Conservation (phyloP, 352 stramenopile genomes). For the Discostella stelligera region DNA sequence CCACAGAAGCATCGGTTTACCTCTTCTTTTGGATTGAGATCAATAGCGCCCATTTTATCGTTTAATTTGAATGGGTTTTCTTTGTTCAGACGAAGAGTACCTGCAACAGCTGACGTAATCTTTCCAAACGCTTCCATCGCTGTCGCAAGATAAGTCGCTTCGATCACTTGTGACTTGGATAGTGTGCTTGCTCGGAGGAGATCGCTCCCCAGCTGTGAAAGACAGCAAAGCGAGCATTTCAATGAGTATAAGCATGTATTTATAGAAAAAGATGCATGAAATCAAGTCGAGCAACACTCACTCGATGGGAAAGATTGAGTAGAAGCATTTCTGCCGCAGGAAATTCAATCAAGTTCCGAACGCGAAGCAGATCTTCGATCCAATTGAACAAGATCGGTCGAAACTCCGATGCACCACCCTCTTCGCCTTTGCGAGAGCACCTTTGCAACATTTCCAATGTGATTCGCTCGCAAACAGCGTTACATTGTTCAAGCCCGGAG, state of each 20-base stretch:
- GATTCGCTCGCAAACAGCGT: slow-evolving; percentile 67
- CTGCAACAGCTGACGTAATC: slow-evolving; percentile 67
- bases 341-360: slow-evolving; percentile 71
- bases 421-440: slow-evolving; percentile 74
- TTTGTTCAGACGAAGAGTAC: slow-evolving; percentile 47
- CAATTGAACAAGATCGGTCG: slow-evolving; percentile 76
- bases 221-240: neutral
- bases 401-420: slow-evolving; percentile 81
- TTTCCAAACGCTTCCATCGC: slow-evolving; percentile 78
- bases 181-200: slow-evolving; percentile 48
- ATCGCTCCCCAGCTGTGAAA: slow-evolving; percentile 34
- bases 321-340: slow-evolving; percentile 79
- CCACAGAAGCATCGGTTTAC: slow-evolving; percentile 73
- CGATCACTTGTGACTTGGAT: slow-evolving; percentile 30
- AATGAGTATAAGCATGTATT: neutral
- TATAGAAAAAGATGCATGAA: neutral
- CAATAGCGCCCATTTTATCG: slow-evolving; percentile 26
- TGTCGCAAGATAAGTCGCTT: slow-evolving; percentile 75
- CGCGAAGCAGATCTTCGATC: slow-evolving; percentile 78
- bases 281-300: slow-evolving; percentile 19
- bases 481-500: slow-evolving; percentile 59
- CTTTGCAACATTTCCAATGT: slow-evolving; percentile 65
- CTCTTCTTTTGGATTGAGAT: slow-evolving; percentile 40
- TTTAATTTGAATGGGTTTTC: slow-evolving; percentile 52
- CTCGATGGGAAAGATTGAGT: slow-evolving; percentile 49